Evolutionary conservation across 2,329 filamentous ascomycete species (phyloP).

Genomic region (Pseudogymnoascus sp.): DNA sequence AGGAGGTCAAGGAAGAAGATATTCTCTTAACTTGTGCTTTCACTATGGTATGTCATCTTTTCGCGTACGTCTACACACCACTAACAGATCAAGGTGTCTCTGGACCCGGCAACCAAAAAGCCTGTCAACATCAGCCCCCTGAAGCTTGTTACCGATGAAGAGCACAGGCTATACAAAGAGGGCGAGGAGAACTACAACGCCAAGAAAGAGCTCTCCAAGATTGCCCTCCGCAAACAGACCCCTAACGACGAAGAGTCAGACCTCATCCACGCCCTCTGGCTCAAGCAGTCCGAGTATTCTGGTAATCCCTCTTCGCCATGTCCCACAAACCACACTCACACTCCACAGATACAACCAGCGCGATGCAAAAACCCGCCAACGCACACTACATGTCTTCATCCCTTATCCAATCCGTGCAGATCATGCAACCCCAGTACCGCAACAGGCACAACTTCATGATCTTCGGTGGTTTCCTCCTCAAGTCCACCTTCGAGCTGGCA

Average conservation of each 20-base stretch:
- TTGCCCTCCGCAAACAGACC: conserved; percentile 53
- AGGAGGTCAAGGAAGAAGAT: conserved; percentile 47
- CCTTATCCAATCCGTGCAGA: conserved; percentile 55
- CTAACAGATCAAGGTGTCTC: conserved; percentile 34
- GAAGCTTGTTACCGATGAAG: conserved; percentile 51
- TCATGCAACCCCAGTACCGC: conserved; percentile 66
- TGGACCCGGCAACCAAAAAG: conserved; percentile 59
- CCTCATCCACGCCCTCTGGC: conserved; percentile 63
- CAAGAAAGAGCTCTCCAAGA: conserved; percentile 53
- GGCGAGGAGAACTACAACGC: conserved; percentile 59
- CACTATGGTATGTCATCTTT: conserved; percentile 50
- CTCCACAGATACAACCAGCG: conserved; percentile 42
- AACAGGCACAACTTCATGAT: conserved; percentile 68
- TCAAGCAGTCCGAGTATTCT: conserved; percentile 54
- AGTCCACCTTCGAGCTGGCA: conserved; percentile 63
- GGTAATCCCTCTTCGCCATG: conserved; percentile 29
- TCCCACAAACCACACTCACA: background rate
- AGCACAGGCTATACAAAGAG: conserved; percentile 50
- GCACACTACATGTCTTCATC: conserved; percentile 56
- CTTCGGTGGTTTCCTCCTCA: conserved; percentile 63
- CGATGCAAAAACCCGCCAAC: conserved; percentile 46
- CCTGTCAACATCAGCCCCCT: conserved; percentile 54
- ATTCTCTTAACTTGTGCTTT: conserved; percentile 64
- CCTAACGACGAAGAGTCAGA: conserved; percentile 63
- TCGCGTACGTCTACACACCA: background rate